These are phyloP conservation scores for Podaxis rugospora DNA, from an alignment of 768 basidiomycete genomes.

Conservation along the genomic window DNA sequence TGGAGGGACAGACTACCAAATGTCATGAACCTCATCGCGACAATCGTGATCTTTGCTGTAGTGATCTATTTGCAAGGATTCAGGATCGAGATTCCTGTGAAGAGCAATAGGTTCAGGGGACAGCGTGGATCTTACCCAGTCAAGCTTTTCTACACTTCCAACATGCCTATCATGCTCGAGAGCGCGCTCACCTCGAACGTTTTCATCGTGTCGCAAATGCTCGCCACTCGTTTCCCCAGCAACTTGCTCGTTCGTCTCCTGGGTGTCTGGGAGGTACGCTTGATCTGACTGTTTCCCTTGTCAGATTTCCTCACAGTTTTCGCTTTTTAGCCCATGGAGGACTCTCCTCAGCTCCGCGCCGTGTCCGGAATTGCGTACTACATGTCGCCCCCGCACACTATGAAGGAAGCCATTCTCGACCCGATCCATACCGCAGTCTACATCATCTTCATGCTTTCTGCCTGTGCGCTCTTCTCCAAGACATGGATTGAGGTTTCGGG, in stretches of 20 bases:
- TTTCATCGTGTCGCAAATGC: constrained; percentile 96
- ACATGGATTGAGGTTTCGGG: constrained; percentile 99
- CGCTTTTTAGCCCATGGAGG: constrained; percentile 74
- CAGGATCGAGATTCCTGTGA: constrained; percentile 97
- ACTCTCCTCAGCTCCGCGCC: constrained; percentile 88
- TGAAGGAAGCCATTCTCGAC: constrained; percentile 83
- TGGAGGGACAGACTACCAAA: constrained; percentile 97
- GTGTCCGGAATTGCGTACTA: constrained; percentile 94
- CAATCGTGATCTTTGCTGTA: constrained; percentile 84
- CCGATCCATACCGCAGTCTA: constrained; percentile 92
- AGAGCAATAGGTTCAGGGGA: constrained; percentile 94
- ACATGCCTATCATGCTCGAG: constrained; percentile 99
- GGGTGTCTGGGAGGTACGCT: constrained; percentile 94
- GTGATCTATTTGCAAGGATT: constrained; percentile 99
- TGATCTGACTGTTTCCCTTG: background rate
- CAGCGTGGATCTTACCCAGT: constrained; percentile 94
- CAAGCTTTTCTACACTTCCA: constrained; percentile 98
- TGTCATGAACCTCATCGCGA: constrained; percentile 95
- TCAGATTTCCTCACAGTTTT: background rate
- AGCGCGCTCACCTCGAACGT: constrained; percentile 90
- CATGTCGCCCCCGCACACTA: constrained; percentile 96
- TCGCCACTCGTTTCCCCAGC: constrained; percentile 83
- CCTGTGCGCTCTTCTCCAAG: constrained; percentile 97
- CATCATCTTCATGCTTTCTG: constrained; percentile 87
- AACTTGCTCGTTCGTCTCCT: constrained; percentile 88